These are phyloP conservation scores for Cyberlindnera samutprakarnensis DNA, from an alignment of 805 yeast species.

Conservation along the genomic window DNA sequence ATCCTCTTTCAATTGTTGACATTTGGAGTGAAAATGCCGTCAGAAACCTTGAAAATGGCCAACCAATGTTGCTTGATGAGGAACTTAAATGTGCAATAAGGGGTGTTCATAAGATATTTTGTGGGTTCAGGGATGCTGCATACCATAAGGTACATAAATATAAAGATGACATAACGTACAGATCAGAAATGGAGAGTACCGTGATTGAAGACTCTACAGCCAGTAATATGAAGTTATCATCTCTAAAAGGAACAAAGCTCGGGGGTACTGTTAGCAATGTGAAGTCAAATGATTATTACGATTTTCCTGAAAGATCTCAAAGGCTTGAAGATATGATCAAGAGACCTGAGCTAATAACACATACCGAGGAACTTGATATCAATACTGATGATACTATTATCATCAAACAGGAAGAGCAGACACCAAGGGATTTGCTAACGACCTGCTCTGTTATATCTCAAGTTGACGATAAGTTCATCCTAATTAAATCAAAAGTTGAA, in stretches of 20 bases:
- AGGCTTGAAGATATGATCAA: conserved; percentile 4
- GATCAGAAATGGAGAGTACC: background rate
- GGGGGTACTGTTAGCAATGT: background rate
- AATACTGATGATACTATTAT: background rate
- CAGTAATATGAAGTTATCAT: no score
- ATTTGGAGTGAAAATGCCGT: conserved; percentile 7
- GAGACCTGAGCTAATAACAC: conserved; percentile 5
- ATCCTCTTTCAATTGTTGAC: conserved; percentile 33
- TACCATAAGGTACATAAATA: no score
- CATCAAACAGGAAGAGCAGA: background rate
- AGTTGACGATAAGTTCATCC: conserved; percentile 56
- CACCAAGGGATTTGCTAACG: conserved; percentile 15
- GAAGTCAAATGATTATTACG: conserved; percentile 7
- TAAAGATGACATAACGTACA: no score
- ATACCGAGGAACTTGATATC: background rate
- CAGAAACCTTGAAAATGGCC: background rate
- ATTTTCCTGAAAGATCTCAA: conserved; percentile 2
- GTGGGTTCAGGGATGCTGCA: no score
- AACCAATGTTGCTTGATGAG: background rate
- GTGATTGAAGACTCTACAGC: background rate
- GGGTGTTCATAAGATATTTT: no score
- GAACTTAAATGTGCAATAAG: no score
- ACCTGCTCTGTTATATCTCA: conserved; percentile 41
- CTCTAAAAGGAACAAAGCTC: no score
- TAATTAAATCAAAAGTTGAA: conserved; percentile 25